These are phyloP conservation scores for Rosa rugosa DNA, from an alignment of 306 rosid genomes.

Conservation along the genomic window DNA sequence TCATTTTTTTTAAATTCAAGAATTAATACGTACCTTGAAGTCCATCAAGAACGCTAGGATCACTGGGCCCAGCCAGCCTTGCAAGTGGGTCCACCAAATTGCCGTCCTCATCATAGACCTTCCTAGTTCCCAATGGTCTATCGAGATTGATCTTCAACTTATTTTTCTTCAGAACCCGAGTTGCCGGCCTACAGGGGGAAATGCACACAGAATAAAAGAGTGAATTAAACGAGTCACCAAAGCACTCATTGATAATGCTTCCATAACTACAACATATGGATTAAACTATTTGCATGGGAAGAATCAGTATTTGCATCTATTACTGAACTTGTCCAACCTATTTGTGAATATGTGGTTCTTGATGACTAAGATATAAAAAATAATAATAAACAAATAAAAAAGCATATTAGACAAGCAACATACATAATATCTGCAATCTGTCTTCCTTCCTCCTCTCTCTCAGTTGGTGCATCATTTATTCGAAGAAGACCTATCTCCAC, in stretches of 20 bases:
- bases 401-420: slow-evolving; percentile 2
- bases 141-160: slow-evolving; percentile 78
- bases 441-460: slow-evolving; percentile 31
- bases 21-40: slow-evolving; percentile 43
- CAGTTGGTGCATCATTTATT: slow-evolving; percentile 32
- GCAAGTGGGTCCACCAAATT: slow-evolving; percentile 76
- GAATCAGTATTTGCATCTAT: neutral
- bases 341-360: neutral
- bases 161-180: slow-evolving; percentile 71
- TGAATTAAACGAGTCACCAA: neutral
- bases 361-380: neutral
- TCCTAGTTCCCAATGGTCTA: slow-evolving; percentile 76
- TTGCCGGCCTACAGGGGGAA: slow-evolving; percentile 45
- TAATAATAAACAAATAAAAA: neutral
- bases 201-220: neutral
- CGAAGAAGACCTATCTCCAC: slow-evolving; percentile 42
- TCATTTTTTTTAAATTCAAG: neutral
- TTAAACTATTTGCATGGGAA: neutral
- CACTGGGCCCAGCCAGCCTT: slow-evolving; percentile 54
- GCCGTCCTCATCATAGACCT: slow-evolving; percentile 88
- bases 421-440: slow-evolving; percentile 54
- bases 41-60: slow-evolving; percentile 47
- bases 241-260: neutral
- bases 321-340: neutral
- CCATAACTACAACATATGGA: neutral